Evolutionary conservation across 2,329 filamentous ascomycete species (phyloP).

Genomic region (Exutisphaerella laricina): DNA sequence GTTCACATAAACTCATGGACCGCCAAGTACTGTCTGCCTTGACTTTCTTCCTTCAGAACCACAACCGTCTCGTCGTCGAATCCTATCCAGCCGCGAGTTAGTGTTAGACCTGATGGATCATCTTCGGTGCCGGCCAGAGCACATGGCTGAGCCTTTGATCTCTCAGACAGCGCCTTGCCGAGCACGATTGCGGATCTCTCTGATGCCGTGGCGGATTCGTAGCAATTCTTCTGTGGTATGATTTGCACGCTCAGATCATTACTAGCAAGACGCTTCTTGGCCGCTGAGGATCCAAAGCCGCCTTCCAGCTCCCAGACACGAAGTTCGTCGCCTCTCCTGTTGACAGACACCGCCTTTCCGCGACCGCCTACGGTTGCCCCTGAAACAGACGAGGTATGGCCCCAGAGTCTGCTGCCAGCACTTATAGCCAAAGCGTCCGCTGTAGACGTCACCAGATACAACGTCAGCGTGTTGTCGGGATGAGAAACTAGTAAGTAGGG

Average conservation of each 20-base stretch:
- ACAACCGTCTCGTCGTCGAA: constrained; percentile 94
- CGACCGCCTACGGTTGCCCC: constrained; percentile 77
- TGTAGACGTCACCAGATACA: constrained; percentile 75
- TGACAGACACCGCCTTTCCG: constrained; percentile 87
- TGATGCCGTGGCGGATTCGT: neutral
- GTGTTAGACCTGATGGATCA: constrained; percentile 29
- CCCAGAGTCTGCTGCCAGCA: constrained; percentile 73
- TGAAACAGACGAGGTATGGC: constrained; percentile 84
- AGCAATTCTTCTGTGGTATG: constrained; percentile 21
- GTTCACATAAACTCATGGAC: constrained; percentile 78
- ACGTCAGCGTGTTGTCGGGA: constrained; percentile 78
- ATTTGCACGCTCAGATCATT: constrained; percentile 52
- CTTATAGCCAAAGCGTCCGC: constrained; percentile 61
- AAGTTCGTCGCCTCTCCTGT: constrained; percentile 60
- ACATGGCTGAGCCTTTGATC: neutral
- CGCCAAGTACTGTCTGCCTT: constrained; percentile 66
- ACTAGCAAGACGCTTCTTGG: constrained; percentile 38
- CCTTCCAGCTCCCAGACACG: constrained; percentile 88
- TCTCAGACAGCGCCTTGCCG: neutral
- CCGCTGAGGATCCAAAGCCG: constrained; percentile 47
- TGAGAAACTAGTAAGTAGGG: constrained; percentile 81
- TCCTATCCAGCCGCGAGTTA: constrained; percentile 63
- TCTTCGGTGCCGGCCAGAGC: neutral
- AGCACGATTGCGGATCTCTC: neutral
- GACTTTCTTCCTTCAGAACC: constrained; percentile 65